phyloP scores from a whole-genome alignment of 495 filamentous ascomycete species.

The Aspergillus haitiensis region DNA sequence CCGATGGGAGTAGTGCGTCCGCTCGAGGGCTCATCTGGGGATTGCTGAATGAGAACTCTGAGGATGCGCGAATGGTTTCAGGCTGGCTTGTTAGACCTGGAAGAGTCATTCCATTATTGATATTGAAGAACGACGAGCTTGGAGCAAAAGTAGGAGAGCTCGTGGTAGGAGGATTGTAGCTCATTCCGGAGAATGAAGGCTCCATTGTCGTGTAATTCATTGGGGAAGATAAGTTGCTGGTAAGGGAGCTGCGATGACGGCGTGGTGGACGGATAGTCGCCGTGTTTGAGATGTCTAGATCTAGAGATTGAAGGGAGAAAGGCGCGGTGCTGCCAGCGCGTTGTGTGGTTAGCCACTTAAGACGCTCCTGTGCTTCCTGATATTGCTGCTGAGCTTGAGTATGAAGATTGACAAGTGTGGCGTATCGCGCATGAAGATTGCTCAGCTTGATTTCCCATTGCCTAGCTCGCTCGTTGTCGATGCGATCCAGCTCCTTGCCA shows the following conservation, averaged over 20 bases:
- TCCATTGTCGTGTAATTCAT: conserved; percentile 45
- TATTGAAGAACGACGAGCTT: conserved; percentile 57
- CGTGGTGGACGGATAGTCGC: conserved; percentile 48
- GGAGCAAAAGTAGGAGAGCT: conserved; percentile 52
- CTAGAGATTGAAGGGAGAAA: conserved; percentile 46
- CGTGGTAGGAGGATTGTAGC: conserved; percentile 46
- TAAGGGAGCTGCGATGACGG: conserved; percentile 50
- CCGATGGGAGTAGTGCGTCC: conserved; percentile 72
- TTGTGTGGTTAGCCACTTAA: conserved; percentile 51
- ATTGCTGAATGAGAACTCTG: conserved; percentile 53
- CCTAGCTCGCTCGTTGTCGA: conserved; percentile 58
- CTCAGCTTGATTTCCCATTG: conserved; percentile 54
- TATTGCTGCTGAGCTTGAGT: conserved; percentile 52
- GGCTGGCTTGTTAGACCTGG: conserved; percentile 40
- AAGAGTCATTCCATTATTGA: conserved; percentile 57
- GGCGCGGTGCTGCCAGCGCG: conserved; percentile 44
- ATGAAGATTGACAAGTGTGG: conserved; percentile 47
- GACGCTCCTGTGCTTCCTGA: conserved; percentile 53
- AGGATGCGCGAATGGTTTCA: conserved; percentile 43
- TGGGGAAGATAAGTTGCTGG: conserved; percentile 50
- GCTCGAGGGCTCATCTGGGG: conserved; percentile 82
- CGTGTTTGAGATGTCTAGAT: conserved; percentile 42
- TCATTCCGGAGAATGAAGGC: conserved; percentile 39
- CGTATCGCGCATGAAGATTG: conserved; percentile 53
- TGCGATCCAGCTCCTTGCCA: conserved; percentile 49